Conservation (phyloP, 176 grass and related monocot genomes). For the Oryza brachyantha region DNA sequence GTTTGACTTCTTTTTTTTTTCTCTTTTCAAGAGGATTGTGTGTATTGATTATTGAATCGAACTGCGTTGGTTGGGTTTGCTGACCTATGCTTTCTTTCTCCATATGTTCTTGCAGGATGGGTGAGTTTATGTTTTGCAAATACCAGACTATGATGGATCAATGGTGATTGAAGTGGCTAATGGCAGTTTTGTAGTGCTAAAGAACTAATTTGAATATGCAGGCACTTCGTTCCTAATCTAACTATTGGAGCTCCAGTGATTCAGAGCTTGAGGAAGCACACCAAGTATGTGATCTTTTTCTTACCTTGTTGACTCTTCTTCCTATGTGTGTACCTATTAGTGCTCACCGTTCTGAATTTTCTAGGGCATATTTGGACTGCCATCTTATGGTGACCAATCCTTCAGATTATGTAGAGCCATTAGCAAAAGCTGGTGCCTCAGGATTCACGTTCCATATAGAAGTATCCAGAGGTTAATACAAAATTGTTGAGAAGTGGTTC, state of each 20-base stretch:
- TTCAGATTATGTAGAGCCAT: conserved; percentile 72
- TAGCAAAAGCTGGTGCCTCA: conserved; percentile 90
- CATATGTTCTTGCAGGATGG: conserved; percentile 62
- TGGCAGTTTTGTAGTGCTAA: neutral
- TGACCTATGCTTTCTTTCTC: conserved; percentile 1
- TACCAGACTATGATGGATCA: neutral
- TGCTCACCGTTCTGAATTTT: conserved; percentile 20
- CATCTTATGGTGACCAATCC: conserved; percentile 99
- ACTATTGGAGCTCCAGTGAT: conserved; percentile 91
- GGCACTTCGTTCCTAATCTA: conserved; percentile 95
- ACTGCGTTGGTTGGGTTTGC: neutral
- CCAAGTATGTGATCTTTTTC: conserved; percentile 52
- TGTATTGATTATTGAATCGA: neutral
- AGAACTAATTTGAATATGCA: conserved; percentile 30
- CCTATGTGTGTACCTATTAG: neutral
- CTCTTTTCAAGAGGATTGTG: neutral
- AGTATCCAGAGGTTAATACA: conserved; percentile 67
- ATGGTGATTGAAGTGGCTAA: conserved; percentile 1
- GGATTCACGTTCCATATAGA: conserved; percentile 99
- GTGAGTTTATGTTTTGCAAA: conserved; percentile 32
- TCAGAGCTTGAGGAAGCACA: conserved; percentile 86
- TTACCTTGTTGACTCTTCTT: neutral
- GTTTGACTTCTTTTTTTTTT: too few species aligned
- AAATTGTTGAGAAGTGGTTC: neutral
- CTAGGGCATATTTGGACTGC: conserved; percentile 95